Conservation (phyloP, 257 asterid genomes). For the Penstemon newberryi region DNA sequence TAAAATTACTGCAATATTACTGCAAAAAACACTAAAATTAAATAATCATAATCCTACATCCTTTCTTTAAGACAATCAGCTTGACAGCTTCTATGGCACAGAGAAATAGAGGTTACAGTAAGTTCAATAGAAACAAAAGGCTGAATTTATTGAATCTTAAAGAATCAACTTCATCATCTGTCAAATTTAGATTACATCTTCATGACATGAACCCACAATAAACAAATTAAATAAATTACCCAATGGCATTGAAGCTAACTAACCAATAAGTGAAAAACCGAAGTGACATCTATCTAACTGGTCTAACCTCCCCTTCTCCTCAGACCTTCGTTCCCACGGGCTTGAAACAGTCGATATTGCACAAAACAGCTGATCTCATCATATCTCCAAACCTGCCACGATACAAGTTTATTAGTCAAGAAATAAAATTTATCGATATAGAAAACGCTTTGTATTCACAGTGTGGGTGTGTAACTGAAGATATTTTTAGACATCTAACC, state of each 20-base stretch:
- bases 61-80: too few species aligned
- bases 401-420: conserved; percentile 44
- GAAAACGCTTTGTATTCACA: conserved; percentile 19
- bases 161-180: conserved; percentile 27
- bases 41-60: too few species aligned
- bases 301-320: conserved; percentile 51
- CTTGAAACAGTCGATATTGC: conserved; percentile 95
- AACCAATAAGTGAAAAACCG: background rate
- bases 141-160: conserved; percentile 13
- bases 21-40: too few species aligned
- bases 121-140: conserved; percentile 10
- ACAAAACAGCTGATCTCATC: conserved; percentile 93
- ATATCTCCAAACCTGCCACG: conserved; percentile 86
- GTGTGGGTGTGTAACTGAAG: conserved; percentile 23
- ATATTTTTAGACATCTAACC: conserved; percentile 53
- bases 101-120: conserved; percentile 15
- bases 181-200: conserved; percentile 23
- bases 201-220: conserved; percentile 21
- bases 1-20: too few species aligned
- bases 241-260: conserved; percentile 23
- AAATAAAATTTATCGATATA: conserved; percentile 15
- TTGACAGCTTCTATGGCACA: too few species aligned
- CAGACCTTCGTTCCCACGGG: conserved; percentile 75
- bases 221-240: conserved; percentile 18
- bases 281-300: conserved; percentile 27